Evolutionary conservation across 1,284 basidiomycete species (phyloP), one percentile per base, ranked within the genome.

Genomic region (Spongiforma sp.): DNA sequence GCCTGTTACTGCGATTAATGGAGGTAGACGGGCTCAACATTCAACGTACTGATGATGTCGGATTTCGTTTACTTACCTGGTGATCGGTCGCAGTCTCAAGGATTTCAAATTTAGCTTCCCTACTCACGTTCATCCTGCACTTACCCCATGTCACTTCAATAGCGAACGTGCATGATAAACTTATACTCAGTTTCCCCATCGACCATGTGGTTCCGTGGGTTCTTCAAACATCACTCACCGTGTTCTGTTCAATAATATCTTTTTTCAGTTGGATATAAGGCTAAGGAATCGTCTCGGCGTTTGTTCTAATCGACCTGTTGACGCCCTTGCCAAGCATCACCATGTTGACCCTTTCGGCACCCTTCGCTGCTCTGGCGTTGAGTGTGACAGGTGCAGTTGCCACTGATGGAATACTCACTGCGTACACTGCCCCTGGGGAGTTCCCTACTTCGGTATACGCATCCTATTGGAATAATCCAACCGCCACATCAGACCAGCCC

Each of bases 401-500:
- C 28, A 52, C 46, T 50, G 72, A 73, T 54, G 34, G 43, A 12
- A 64, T 71, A 39, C 61, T 54, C 37, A 61, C 70, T 80, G 83
- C 82, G 4, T 89, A 84, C 70, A 86, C 87, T 7, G 87, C 79
- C 10, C 83, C 87, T 21, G 88, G 88, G 12, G 72, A 75, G 15
- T 90, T 91, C 72, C 89, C 89, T 3, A 89, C 88, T 4, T 84
- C 86, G 4, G 75, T 82, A 30, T 90, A 84, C 70, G 73, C 75
- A 10, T 80, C 84, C 64, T 92, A 91, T 75, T 90, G 87, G 77
- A 90, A 91, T 71, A 76, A 83, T 66, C 89, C 90, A 10, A 91
- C 88, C 4, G 87, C 84, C 34, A 90, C 88, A 6, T 82, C 82
- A 36, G 84, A 79, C 4, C 88, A 91, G 75, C 85, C 86, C 7